Evolutionary conservation across 23 red algal species (phyloP).

Genomic region (Chondrus crispus): DNA sequence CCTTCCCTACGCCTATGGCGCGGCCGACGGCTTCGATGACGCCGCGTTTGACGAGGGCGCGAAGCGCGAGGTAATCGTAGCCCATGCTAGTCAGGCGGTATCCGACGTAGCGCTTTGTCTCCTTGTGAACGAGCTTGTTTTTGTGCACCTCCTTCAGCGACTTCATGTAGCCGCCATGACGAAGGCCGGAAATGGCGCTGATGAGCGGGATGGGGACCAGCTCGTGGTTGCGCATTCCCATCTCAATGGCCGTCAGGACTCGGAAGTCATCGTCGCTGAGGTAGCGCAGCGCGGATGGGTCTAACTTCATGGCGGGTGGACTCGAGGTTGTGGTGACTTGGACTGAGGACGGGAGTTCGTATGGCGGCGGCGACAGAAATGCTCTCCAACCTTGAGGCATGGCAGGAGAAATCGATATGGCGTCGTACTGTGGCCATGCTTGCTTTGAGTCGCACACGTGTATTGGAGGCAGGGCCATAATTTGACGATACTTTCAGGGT

Average conservation of each 20-base stretch:
- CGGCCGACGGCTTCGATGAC: constrained; percentile 69
- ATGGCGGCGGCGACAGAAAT: too few species aligned
- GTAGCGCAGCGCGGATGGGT: constrained; percentile 74
- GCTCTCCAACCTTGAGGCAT: too few species aligned
- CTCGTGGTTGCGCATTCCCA: constrained; percentile 99
- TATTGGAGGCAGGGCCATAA: too few species aligned
- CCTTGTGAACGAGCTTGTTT: constrained; percentile 92
- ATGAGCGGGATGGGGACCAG: constrained; percentile 86
- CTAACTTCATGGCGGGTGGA: constrained; percentile 90
- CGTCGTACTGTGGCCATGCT: too few species aligned
- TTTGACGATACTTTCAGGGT: too few species aligned
- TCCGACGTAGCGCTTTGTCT: constrained; percentile 71
- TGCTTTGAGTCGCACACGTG: too few species aligned
- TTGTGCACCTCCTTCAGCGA: constrained; percentile 66
- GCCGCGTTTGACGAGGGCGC: constrained; percentile 74
- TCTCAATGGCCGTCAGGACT: constrained; percentile 89
- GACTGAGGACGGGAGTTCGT: too few species aligned
- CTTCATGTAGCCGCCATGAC: constrained; percentile 56
- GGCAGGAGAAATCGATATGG: too few species aligned
- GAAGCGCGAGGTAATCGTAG: constrained; percentile 94
- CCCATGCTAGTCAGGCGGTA: constrained; percentile 93
- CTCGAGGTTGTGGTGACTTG: too few species aligned
- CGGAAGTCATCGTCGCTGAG: constrained; percentile 83
- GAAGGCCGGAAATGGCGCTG: constrained; percentile 55
- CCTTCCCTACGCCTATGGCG: constrained; percentile 92